phyloP scores from a whole-genome alignment of 768 basidiomycete genomes.

The Pleurotus salmoneostramineus region DNA sequence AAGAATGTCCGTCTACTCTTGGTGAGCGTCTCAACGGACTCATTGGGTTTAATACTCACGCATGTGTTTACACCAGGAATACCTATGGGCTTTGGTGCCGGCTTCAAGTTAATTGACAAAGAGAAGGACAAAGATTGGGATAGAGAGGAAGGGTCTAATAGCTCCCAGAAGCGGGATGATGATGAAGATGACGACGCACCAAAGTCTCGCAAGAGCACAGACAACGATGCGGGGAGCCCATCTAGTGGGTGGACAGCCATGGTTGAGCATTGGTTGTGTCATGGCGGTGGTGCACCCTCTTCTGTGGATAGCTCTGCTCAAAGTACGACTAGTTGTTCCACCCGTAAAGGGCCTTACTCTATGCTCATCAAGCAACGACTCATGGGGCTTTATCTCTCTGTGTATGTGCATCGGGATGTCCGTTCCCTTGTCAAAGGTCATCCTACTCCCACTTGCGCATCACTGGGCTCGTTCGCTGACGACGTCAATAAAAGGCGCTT shows the following conservation, averaged over 20 bases:
- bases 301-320: not conserved
- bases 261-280: constrained; percentile 71
- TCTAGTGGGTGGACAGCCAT: constrained; percentile 68
- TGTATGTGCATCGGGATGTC: constrained; percentile 75
- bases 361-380: constrained; percentile 85
- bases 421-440: constrained; percentile 58
- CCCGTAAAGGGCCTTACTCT: constrained; percentile 71
- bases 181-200: constrained; percentile 31
- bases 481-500: constrained; percentile 44
- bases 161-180: constrained; percentile 21
- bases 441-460: not conserved
- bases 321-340: constrained; percentile 24
- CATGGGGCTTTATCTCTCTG: constrained; percentile 82
- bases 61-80: constrained; percentile 41
- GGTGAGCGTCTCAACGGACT: constrained; percentile 31
- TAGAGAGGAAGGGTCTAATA: constrained; percentile 26
- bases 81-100: constrained; percentile 75
- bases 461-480: constrained; percentile 6
- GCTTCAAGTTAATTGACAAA: constrained; percentile 64
- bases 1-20: constrained; percentile 81
- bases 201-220: constrained; percentile 27
- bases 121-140: constrained; percentile 38
- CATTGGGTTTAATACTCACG: not conserved
- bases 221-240: constrained; percentile 26
- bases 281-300: constrained; percentile 26